These are phyloP conservation scores for Seiridium cupressi DNA, from an alignment of 2,329 filamentous ascomycete species.

Conservation along the genomic window DNA sequence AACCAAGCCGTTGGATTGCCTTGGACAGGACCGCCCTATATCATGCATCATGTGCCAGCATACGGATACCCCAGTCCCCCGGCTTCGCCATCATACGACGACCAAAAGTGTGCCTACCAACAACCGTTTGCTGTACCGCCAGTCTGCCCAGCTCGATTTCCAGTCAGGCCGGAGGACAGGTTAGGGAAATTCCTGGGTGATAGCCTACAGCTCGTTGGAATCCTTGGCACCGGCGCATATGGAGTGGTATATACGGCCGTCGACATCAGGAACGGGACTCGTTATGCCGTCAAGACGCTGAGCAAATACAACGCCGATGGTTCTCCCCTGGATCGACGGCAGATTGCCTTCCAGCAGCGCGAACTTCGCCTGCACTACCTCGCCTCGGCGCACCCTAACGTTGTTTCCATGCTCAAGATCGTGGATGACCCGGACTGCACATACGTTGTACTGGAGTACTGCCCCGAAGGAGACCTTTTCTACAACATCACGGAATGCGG, in stretches of 20 bases:
- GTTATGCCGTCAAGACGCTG: constrained; percentile 94
- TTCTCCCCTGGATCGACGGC: constrained; percentile 73
- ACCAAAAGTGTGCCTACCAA: constrained; percentile 42
- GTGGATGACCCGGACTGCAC: constrained; percentile 90
- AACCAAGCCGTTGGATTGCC: constrained; percentile 18
- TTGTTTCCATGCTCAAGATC: constrained; percentile 92
- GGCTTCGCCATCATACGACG: constrained; percentile 54
- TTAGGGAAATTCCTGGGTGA: constrained; percentile 81
- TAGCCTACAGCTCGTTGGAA: constrained; percentile 77
- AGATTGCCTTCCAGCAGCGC: constrained; percentile 85
- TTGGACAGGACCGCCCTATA: constrained; percentile 34
- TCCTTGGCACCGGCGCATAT: constrained; percentile 92
- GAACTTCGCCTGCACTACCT: constrained; percentile 91
- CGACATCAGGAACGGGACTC: constrained; percentile 76
- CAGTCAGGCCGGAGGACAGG: constrained; percentile 75
- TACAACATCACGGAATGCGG: constrained; percentile 95
- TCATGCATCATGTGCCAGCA: constrained; percentile 58
- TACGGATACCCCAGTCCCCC: constrained; percentile 59
- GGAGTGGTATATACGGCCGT: constrained; percentile 91
- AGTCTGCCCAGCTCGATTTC: constrained; percentile 45
- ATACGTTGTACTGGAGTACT: constrained; percentile 95
- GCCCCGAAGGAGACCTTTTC: constrained; percentile 94
- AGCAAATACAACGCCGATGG: constrained; percentile 81
- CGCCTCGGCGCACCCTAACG: constrained; percentile 86
- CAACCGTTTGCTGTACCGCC: constrained; percentile 34